Evolutionary conservation across 108 stramenopile genomes (phyloP).

Genomic region (Fistulifera solaris): DNA sequence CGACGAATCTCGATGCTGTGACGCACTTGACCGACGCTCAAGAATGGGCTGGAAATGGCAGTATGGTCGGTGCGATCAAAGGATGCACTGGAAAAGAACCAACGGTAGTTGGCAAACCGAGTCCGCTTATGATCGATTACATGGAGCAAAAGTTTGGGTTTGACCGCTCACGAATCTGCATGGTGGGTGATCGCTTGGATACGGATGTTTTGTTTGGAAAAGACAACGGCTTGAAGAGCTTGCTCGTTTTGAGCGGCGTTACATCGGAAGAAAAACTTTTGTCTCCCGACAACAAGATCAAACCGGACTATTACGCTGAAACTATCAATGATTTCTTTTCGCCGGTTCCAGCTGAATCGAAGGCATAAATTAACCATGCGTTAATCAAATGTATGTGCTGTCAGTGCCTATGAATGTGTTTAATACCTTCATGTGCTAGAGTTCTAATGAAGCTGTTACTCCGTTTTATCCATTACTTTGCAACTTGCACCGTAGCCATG

Average conservation of each 20-base stretch:
- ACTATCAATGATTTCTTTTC: slow-evolving; percentile 88
- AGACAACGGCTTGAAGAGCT: slow-evolving; percentile 92
- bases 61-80: slow-evolving; percentile 92
- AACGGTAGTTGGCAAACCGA: slow-evolving; percentile 93
- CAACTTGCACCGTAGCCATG: no score
- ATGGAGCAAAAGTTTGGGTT: slow-evolving; percentile 78
- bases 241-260: slow-evolving; percentile 92
- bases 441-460: no score
- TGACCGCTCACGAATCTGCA: slow-evolving; percentile 78
- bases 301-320: slow-evolving; percentile 94
- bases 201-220: slow-evolving; percentile 96
- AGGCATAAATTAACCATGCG: no score
- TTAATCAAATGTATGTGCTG: no score
- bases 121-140: slow-evolving; percentile 97
- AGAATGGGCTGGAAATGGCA: slow-evolving; percentile 97
- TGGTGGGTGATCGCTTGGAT: slow-evolving; percentile 98
- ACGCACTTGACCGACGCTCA: slow-evolving; percentile 97
- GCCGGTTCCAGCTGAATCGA: background rate
- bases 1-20: slow-evolving; percentile 96
- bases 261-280: slow-evolving; percentile 90
- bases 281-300: slow-evolving; percentile 81
- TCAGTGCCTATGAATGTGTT: no score
- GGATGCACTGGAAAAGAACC: slow-evolving; percentile 97
- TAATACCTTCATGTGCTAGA: no score
- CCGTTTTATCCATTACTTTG: no score